Percentiles rank a stretch among this genome's conserved stretches.
phyloP scores from a whole-genome alignment of 2,329 filamentous ascomycete genomes.

The Talaromyces funiculosus region DNA sequence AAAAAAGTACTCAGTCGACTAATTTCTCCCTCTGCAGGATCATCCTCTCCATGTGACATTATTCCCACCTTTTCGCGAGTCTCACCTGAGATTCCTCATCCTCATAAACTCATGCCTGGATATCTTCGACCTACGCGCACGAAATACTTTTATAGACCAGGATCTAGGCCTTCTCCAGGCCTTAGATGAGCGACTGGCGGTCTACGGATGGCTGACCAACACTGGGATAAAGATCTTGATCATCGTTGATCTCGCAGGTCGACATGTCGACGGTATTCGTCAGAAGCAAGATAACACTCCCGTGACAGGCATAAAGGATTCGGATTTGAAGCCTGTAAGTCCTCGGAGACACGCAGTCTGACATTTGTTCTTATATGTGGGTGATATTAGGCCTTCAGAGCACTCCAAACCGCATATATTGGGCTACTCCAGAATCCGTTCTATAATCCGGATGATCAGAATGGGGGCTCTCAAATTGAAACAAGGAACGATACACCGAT shows the following conservation, averaged over 20 bases:
- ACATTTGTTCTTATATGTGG: slow-evolving; percentile 9
- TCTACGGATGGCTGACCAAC: slow-evolving; percentile 95
- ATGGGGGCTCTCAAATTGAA: slow-evolving; percentile 50
- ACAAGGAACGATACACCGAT: slow-evolving; percentile 44
- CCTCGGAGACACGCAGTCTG: not conserved
- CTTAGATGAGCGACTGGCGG: slow-evolving; percentile 84
- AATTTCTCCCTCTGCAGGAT: slow-evolving; percentile 56
- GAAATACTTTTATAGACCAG: slow-evolving; percentile 66
- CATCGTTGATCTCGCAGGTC: slow-evolving; percentile 83
- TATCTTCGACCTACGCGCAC: slow-evolving; percentile 81
- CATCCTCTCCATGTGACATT: slow-evolving; percentile 91
- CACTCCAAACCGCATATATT: slow-evolving; percentile 90
- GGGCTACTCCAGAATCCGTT: slow-evolving; percentile 88
- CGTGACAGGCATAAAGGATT: slow-evolving; percentile 67
- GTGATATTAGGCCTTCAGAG: slow-evolving; percentile 65
- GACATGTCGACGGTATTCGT: slow-evolving; percentile 40
- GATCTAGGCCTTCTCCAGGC: slow-evolving; percentile 90
- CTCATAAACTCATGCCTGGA: slow-evolving; percentile 87
- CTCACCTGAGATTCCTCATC: slow-evolving; percentile 77
- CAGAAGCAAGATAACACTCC: slow-evolving; percentile 29
- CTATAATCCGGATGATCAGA: slow-evolving; percentile 80
- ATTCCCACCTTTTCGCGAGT: slow-evolving; percentile 67
- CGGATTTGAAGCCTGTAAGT: slow-evolving; percentile 76
- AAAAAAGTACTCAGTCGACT: not conserved
- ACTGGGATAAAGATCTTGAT: slow-evolving; percentile 88